Percentiles rank a stretch among this genome's conserved stretches.
Evolutionary conservation across 192 early-diverging fungal species (phyloP).

Genomic region (Backusella australiensis): DNA sequence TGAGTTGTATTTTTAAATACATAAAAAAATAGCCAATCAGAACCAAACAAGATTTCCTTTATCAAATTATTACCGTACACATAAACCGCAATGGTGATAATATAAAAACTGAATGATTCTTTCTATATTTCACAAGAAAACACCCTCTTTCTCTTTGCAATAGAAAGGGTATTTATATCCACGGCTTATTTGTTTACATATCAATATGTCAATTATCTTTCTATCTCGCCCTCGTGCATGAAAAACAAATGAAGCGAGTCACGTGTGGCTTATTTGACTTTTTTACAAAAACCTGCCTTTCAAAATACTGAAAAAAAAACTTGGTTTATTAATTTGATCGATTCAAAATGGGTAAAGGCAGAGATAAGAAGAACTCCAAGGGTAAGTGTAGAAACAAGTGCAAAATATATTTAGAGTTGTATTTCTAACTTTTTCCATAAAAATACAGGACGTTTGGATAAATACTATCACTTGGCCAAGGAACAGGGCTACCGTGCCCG

Average conservation of each 20-base stretch:
- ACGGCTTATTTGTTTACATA: no score
- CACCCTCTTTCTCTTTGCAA: no score
- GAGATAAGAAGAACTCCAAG: conserved; percentile 41
- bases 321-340: conserved; percentile 2
- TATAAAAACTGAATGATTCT: neutral
- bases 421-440: conserved; percentile 10
- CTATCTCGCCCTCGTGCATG: neutral
- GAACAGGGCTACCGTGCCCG: conserved; percentile 98
- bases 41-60: neutral
- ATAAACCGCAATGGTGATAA: neutral
- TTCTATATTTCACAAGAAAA: no score
- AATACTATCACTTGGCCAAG: conserved; percentile 99
- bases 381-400: conserved; percentile 13
- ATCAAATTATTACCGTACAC: neutral
- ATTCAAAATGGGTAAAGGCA: conserved; percentile 30
- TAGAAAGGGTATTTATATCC: no score
- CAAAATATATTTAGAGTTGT: neutral
- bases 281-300: conserved; percentile 9
- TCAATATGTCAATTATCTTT: neutral
- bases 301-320: neutral
- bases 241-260: neutral
- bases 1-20: neutral
- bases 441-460: conserved; percentile 91
- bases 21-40: neutral
- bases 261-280: conserved; percentile 7